These are phyloP conservation scores for Daldinia childiae DNA, from an alignment of 495 filamentous ascomycete genomes.

Conservation along the genomic window DNA sequence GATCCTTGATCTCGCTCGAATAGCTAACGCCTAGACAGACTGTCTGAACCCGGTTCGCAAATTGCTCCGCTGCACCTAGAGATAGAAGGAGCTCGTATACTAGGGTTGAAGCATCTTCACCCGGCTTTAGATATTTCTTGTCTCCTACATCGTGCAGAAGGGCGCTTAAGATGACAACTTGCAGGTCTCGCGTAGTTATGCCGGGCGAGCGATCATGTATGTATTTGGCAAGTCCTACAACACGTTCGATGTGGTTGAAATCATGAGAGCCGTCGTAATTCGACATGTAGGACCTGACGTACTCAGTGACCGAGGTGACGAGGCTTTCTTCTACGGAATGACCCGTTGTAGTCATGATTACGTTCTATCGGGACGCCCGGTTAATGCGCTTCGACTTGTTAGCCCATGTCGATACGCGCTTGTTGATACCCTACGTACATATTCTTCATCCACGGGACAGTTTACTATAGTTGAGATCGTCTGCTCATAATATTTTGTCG, in stretches of 20 bases:
- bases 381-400: slow-evolving; percentile 36
- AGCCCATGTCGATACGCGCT: slow-evolving; percentile 41
- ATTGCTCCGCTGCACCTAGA: slow-evolving; percentile 59
- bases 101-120: slow-evolving; percentile 61
- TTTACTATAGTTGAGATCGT: slow-evolving; percentile 16
- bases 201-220: slow-evolving; percentile 60
- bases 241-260: slow-evolving; percentile 82
- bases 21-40: slow-evolving; percentile 81
- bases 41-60: slow-evolving; percentile 71
- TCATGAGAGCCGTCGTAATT: slow-evolving; percentile 87
- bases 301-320: slow-evolving; percentile 61
- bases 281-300: slow-evolving; percentile 78
- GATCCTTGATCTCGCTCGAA: slow-evolving; percentile 73
- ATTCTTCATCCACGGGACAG: slow-evolving; percentile 21
- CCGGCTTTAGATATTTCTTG: slow-evolving; percentile 73
- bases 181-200: slow-evolving; percentile 55
- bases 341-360: slow-evolving; percentile 42
- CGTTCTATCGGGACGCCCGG: slow-evolving; percentile 23
- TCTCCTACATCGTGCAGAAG: slow-evolving; percentile 91
- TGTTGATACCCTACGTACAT: slow-evolving; percentile 34
- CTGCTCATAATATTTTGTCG: slow-evolving; percentile 4
- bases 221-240: slow-evolving; percentile 72
- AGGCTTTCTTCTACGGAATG: slow-evolving; percentile 51
- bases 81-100: slow-evolving; percentile 67
- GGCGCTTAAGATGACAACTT: slow-evolving; percentile 74